A percentile compares a stretch with the other conserved stretches of the same genome.
phyloP scores from a whole-genome alignment of 2,329 filamentous ascomycete genomes.

The Thelonectria olida region DNA sequence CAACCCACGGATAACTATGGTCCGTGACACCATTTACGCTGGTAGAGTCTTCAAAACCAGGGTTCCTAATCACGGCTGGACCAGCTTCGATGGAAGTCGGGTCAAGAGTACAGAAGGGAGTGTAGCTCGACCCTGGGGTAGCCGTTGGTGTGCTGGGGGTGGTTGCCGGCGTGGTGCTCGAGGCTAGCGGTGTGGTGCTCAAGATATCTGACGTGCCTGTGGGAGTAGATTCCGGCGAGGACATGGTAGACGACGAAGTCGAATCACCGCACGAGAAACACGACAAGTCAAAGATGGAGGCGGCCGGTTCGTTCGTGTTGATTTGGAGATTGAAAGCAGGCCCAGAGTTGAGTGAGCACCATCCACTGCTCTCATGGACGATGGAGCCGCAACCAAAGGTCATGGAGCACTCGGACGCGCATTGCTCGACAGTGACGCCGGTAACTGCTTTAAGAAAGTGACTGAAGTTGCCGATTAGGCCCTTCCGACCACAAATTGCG shows the following conservation, averaged over 20 bases:
- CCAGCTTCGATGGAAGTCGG: background rate
- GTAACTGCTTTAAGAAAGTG: background rate
- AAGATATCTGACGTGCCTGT: background rate
- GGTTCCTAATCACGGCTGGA: background rate
- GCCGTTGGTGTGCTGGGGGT: background rate
- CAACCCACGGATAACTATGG: background rate
- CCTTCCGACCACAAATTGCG: background rate
- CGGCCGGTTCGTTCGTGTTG: background rate
- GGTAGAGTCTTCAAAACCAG: background rate
- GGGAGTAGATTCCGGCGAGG: background rate
- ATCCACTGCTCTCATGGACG: background rate
- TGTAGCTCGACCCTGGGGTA: background rate
- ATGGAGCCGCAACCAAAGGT: background rate
- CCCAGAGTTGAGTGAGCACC: background rate
- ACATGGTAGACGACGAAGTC: background rate
- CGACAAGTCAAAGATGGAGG: background rate
- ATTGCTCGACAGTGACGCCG: background rate
- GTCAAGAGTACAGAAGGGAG: background rate
- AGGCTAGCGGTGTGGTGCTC: background rate
- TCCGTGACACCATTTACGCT: background rate
- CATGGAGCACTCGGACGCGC: background rate
- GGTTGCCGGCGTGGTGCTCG: background rate
- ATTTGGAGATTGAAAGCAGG: background rate
- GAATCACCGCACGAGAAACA: background rate
- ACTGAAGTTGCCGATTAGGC: background rate